Percentiles rank a stretch among this genome's conserved stretches.
phyloP scores from a whole-genome alignment of 805 yeast genomes.

The Saturnispora hagleri region DNA sequence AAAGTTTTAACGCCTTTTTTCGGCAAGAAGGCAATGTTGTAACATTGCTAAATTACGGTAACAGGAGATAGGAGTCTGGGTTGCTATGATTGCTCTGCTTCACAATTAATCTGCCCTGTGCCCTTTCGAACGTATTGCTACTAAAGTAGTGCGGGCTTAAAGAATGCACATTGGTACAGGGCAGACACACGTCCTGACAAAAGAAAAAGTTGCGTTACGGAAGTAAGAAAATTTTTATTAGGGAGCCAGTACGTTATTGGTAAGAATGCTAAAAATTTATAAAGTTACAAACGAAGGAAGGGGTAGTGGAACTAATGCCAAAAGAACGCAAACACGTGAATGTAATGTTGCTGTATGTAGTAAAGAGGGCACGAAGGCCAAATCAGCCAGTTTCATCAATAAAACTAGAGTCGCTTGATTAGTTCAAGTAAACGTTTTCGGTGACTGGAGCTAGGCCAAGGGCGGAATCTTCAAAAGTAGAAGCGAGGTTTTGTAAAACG shows the following conservation, averaged over 20 bases:
- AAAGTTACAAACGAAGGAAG: neutral
- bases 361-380: neutral
- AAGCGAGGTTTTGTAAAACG: conserved; percentile 13
- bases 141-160: no score
- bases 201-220: neutral
- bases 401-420: neutral
- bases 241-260: neutral
- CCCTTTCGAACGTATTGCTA: neutral
- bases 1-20: neutral
- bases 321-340: neutral
- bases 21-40: neutral
- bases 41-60: neutral
- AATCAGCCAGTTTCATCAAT: neutral
- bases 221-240: no score
- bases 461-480: conserved; percentile 12
- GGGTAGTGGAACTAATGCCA: neutral
- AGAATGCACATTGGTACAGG: no score
- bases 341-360: neutral
- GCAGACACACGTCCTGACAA: neutral
- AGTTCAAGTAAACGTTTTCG: conserved; percentile 3
- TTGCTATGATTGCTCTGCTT: neutral
- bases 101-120: neutral
- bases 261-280: neutral
- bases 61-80: neutral
- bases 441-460: conserved; percentile 15